Percentiles rank a stretch among this genome's conserved stretches.
phyloP scores from a whole-genome alignment of 2,329 filamentous ascomycete genomes.

The Cryoendolithus antarcticus region DNA sequence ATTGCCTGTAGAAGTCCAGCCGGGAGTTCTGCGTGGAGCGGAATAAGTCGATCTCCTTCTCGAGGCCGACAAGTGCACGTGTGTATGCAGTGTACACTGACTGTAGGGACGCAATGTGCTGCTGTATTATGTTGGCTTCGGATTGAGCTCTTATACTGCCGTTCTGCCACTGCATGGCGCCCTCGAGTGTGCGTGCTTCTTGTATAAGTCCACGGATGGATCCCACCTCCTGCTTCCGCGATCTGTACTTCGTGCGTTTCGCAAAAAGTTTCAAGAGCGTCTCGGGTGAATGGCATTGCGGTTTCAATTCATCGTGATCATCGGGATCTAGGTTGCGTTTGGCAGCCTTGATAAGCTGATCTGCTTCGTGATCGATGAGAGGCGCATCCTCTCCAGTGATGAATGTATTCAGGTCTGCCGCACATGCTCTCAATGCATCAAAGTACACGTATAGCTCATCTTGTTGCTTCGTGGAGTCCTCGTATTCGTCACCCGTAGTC shows the following conservation, averaged over 20 bases:
- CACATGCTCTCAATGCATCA: conserved; percentile 58
- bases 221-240: conserved; percentile 40
- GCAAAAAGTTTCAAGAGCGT: conserved; percentile 40
- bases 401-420: conserved; percentile 66
- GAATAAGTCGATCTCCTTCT: conserved; percentile 65
- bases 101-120: conserved; percentile 49
- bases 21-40: conserved; percentile 70
- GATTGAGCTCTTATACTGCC: conserved; percentile 42
- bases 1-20: conserved; percentile 78
- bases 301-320: conserved; percentile 40
- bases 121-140: conserved; percentile 54
- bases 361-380: conserved; percentile 61
- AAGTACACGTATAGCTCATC: conserved; percentile 84
- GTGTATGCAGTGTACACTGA: conserved; percentile 39
- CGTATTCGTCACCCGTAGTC: conserved; percentile 79
- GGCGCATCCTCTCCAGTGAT: conserved; percentile 67
- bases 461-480: conserved; percentile 73
- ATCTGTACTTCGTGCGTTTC: conserved; percentile 32
- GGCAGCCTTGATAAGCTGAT: conserved; percentile 23
- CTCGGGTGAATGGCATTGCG: conserved; percentile 61
- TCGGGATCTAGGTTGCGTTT: conserved; percentile 34
- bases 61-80: conserved; percentile 39
- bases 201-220: conserved; percentile 61
- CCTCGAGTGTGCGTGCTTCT: conserved; percentile 53
- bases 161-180: conserved; percentile 47